Conservation (phyloP, 2,329 filamentous ascomycete genomes). For the Hypoxylon sp. region DNA sequence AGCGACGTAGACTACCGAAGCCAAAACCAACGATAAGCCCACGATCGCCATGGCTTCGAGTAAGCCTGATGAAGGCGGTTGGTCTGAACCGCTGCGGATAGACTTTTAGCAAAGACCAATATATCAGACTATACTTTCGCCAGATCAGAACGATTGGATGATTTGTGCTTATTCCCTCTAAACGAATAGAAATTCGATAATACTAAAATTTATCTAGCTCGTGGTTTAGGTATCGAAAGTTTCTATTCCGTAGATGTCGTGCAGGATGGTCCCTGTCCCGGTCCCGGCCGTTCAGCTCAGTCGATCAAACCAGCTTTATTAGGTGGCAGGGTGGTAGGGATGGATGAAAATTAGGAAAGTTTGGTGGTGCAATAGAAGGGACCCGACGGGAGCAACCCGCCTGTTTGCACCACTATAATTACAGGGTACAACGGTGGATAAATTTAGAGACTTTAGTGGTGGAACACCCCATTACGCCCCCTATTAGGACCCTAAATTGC, state of each 20-base stretch:
- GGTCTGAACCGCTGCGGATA: no score
- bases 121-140: no score
- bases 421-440: neutral
- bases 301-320: conserved; percentile 13
- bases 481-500: conserved; percentile 20
- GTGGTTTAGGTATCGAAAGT: conserved; percentile 22
- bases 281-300: conserved; percentile 19
- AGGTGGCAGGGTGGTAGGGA: no score
- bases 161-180: no score
- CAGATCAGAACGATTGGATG: conserved; percentile 4
- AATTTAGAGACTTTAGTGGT: no score
- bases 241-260: conserved; percentile 27
- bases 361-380: conserved; percentile 12
- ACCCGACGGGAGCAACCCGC: no score
- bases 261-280: no score
- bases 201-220: no score
- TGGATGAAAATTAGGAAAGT: neutral
- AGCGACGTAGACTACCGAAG: conserved; percentile 65
- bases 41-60: conserved; percentile 65
- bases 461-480: conserved; percentile 9
- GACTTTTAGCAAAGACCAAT: no score
- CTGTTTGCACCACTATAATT: conserved; percentile 2
- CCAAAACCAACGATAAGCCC: conserved; percentile 69
- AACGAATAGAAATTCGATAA: no score
- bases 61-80: no score